Conservation (phyloP, 2,329 filamentous ascomycete species). For the Coniochaeta sp. region DNA sequence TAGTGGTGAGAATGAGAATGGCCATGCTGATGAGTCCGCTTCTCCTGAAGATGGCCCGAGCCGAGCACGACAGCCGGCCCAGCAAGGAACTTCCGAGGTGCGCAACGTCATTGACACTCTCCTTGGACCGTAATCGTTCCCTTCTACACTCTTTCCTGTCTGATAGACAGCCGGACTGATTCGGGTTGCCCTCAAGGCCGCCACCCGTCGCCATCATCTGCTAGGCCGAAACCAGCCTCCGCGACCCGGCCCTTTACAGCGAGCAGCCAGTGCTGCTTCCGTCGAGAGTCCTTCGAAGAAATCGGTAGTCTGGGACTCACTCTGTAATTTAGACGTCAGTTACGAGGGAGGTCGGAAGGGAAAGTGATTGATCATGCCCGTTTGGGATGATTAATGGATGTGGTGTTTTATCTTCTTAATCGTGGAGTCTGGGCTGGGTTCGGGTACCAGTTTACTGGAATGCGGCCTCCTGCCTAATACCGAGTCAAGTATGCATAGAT, state of each 20-base stretch:
- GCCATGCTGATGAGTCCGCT: neutral
- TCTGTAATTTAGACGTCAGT: conserved; percentile 55
- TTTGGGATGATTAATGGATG: neutral
- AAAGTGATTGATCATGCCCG: neutral
- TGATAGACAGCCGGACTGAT: neutral
- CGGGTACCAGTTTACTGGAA: neutral
- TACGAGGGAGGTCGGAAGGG: conserved; percentile 34
- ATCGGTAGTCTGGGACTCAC: conserved; percentile 53
- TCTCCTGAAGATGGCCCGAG: conserved; percentile 4
- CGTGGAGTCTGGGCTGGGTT: neutral
- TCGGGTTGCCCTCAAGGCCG: neutral
- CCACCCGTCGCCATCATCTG: neutral
- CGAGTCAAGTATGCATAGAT: neutral
- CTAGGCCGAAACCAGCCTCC: neutral
- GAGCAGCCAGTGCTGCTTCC: conserved; percentile 28
- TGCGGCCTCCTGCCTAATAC: neutral
- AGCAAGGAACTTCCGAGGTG: conserved; percentile 37
- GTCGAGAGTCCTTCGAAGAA: conserved; percentile 36
- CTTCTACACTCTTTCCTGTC: conserved; percentile 15
- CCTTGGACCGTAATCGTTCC: conserved; percentile 34
- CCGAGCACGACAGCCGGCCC: conserved; percentile 7
- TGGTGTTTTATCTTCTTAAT: neutral
- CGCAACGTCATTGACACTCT: conserved; percentile 41
- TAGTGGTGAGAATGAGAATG: neutral
- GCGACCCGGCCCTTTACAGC: conserved; percentile 13